Percentiles rank a stretch among this genome's conserved stretches.
phyloP scores from a whole-genome alignment of 805 yeast genomes.

The Helenozyma baotianmanensis region DNA sequence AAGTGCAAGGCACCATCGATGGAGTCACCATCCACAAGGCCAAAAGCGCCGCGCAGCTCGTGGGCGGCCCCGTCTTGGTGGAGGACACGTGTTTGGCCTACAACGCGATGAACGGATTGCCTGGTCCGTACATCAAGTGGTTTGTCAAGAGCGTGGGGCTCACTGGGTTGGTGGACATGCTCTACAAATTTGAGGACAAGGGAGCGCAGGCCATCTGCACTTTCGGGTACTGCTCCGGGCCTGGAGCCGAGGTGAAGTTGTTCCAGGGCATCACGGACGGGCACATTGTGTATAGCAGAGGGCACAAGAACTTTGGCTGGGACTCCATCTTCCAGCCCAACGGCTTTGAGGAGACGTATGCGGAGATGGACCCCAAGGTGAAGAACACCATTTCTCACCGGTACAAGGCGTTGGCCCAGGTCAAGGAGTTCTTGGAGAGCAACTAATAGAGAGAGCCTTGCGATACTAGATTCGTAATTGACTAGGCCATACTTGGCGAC shows the following conservation, averaged over 20 bases:
- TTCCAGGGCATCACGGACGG: conserved; percentile 89
- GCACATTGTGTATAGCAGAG: conserved; percentile 68
- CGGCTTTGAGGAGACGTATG: conserved; percentile 67
- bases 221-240: conserved; percentile 84
- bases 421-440: conserved; percentile 48
- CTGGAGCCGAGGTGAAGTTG: conserved; percentile 64
- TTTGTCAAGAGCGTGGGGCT: conserved; percentile 73
- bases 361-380: conserved; percentile 74
- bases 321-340: conserved; percentile 85
- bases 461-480: too few relatives aligned
- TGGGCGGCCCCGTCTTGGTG: conserved; percentile 80
- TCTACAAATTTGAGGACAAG: conserved; percentile 78
- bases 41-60: conserved; percentile 57
- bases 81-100: conserved; percentile 93
- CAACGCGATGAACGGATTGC: conserved; percentile 71
- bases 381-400: conserved; percentile 89
- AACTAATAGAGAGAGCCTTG: background rate
- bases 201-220: conserved; percentile 87
- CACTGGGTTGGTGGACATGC: conserved; percentile 70
- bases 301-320: conserved; percentile 86
- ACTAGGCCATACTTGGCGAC: too few relatives aligned
- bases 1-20: conserved; percentile 82
- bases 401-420: conserved; percentile 71
- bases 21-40: conserved; percentile 82
- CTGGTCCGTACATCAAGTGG: conserved; percentile 97